Percentiles rank a stretch among this genome's conserved stretches.
These are phyloP conservation scores for Zychaea mexicana DNA, from an alignment of 371 early-diverging fungal species.

Conservation along the genomic window DNA sequence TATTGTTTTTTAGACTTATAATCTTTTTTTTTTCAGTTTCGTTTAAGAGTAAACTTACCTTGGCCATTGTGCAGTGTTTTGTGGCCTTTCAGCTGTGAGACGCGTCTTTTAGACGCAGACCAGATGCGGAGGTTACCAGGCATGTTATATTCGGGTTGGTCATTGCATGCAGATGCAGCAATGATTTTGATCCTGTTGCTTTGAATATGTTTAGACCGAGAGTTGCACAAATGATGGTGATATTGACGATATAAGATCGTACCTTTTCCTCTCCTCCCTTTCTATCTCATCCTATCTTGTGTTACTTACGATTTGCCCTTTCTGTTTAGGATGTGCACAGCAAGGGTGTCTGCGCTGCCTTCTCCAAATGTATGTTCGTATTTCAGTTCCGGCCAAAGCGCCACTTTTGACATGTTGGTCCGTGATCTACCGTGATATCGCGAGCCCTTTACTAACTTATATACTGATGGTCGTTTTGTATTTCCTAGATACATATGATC, in stretches of 20 bases:
- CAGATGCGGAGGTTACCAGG: conserved; percentile 45
- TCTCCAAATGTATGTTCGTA: conserved; percentile 24
- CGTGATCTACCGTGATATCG: conserved; percentile 1
- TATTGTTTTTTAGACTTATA: not conserved
- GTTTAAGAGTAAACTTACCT: not conserved
- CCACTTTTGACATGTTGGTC: not conserved
- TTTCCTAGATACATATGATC: no score
- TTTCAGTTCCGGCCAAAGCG: conserved; percentile 22
- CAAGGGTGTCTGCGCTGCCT: conserved; percentile 44
- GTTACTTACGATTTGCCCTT: conserved; percentile 2
- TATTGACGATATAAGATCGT: no score
- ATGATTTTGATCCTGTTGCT: conserved; percentile 20
- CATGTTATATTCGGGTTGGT: conserved; percentile 38
- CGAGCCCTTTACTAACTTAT: not conserved
- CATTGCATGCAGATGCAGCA: conserved; percentile 38
- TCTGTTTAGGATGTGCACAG: conserved; percentile 25
- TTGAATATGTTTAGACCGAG: no score
- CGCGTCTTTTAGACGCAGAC: conserved; percentile 15
- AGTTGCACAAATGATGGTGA: no score
- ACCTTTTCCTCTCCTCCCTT: not conserved
- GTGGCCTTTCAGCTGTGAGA: conserved; percentile 25
- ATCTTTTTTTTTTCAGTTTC: not conserved
- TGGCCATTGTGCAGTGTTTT: conserved; percentile 2
- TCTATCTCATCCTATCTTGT: not conserved
- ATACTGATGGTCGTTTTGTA: not conserved